These are phyloP conservation scores for Zalerion maritima DNA, from an alignment of 495 filamentous ascomycete species.

Conservation along the genomic window DNA sequence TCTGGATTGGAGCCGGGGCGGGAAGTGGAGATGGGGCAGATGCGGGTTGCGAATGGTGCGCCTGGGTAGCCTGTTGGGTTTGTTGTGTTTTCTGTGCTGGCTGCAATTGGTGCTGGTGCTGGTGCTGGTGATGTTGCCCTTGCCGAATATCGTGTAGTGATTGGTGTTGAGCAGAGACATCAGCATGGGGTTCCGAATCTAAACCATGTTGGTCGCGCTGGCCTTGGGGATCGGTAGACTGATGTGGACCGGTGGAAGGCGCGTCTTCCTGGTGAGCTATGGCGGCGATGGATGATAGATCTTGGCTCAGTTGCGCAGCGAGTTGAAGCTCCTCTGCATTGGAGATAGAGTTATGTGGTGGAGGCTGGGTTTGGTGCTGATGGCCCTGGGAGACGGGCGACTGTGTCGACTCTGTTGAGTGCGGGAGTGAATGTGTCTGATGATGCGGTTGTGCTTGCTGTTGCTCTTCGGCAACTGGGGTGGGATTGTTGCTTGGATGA, in stretches of 20 bases:
- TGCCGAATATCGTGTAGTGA: conserved; percentile 11
- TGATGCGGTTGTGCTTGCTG: conserved; percentile 10
- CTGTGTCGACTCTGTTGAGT: too few species aligned
- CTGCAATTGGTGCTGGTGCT: conserved; percentile 1
- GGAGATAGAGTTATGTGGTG: conserved; percentile 16
- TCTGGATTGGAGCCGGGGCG: not conserved
- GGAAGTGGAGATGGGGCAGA: too few species aligned
- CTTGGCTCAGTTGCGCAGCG: conserved; percentile 36
- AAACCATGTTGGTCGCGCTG: conserved; percentile 1
- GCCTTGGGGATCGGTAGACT: conserved; percentile 5
- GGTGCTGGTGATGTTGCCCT: conserved; percentile 5
- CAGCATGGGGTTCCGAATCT: conserved; percentile 1
- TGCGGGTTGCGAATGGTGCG: not conserved
- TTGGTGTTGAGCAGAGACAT: conserved; percentile 10
- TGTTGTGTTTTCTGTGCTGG: conserved; percentile 1
- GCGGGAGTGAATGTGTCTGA: conserved; percentile 14
- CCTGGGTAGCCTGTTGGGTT: not conserved
- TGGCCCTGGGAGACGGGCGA: too few species aligned
- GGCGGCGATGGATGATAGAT: conserved; percentile 11
- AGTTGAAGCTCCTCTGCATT: conserved; percentile 35
- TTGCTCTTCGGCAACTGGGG: too few species aligned
- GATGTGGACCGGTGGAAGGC: conserved; percentile 2
- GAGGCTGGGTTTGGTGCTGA: too few species aligned
- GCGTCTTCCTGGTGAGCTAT: conserved; percentile 1
- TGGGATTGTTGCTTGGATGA: conserved; percentile 7